Base-by-base conservation (phyloP, 2,329 filamentous ascomycete genomes). In the Trichophyton verrucosum region DNA sequence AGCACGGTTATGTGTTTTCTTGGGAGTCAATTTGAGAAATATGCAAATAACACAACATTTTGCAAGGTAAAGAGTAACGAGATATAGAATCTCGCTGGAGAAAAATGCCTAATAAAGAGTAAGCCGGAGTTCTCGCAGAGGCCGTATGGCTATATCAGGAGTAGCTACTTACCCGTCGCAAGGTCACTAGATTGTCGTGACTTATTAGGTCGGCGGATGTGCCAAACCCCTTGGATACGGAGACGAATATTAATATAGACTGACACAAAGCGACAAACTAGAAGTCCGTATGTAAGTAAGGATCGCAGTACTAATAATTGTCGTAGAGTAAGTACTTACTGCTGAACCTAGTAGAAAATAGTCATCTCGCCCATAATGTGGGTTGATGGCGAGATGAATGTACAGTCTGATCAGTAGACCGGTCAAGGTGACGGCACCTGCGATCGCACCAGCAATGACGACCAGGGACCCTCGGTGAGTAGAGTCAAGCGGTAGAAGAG, bases 11-110 rank as follows among this genome's bases (percentile, higher is more conserved):
- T 80, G 78, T 3, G 64, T 65, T 58, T 72, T 73, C 30, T 76
- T 71, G 5, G 76, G 76, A 2, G 77, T 77, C 15, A 80, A 68
- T 3, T 77, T 76, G 20, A 77, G 67, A 59, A 77, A 74, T 9
- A 80, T 73, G 15, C 75, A 70, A 4, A 74, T 69, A 42, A 78
- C 68, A 17, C 72, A 72, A 60, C 67, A 70, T 65, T 77, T 77
- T 15, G 74, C 75, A 15, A 78, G 68, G 62, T 74, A 77, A 20
- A 78, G 64, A 1, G 73, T 70, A 36, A 76, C 46, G 47, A 80
- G 64, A 59, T 74, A 76, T 60, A 80, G 68, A n/a, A 78, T 66
- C 61, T 80, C 72, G 65, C 72, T 71, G 46, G 71, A 67, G 60
- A 74, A 53, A 15, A 38, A 75, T 38, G 73, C 64, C 33, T 67